Conservation (phyloP, 495 filamentous ascomycete species). For the Trichocladium antarcticum region DNA sequence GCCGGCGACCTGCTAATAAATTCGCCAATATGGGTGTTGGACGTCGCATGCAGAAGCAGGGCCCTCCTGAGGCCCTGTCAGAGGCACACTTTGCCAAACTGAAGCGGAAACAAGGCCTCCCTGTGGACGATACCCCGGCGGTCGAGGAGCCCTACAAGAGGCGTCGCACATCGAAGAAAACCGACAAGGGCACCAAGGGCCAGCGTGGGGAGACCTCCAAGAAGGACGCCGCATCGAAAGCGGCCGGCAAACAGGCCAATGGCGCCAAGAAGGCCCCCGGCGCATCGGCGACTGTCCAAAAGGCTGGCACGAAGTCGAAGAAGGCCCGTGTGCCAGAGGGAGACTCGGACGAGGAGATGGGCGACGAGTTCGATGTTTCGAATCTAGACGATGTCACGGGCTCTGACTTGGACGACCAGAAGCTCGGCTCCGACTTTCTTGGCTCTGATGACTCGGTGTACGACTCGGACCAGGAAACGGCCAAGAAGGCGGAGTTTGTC, state of each 20-base stretch:
- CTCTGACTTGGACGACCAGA: conserved; percentile 29
- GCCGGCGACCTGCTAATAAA: conserved; percentile 1
- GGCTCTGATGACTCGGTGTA: conserved; percentile 53
- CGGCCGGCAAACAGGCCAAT: conserved; percentile 29
- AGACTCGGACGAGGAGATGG: conserved; percentile 44
- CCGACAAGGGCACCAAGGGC: conserved; percentile 38
- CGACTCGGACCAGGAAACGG: conserved; percentile 61
- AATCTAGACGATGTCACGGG: conserved; percentile 49
- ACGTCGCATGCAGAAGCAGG: conserved; percentile 93
- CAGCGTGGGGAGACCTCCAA: conserved; percentile 14
- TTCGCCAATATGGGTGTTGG: conserved; percentile 64
- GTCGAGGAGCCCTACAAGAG: conserved; percentile 48
- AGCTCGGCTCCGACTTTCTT: conserved; percentile 46
- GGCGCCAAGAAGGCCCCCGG: conserved; percentile 20
- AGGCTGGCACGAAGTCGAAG: conserved; percentile 36
- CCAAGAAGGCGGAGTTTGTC: conserved; percentile 51
- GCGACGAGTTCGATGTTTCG: conserved; percentile 34
- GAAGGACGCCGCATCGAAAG: conserved; percentile 25
- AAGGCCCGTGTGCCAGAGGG: conserved; percentile 35
- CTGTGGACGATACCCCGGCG: conserved; percentile 35
- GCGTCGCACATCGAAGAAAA: conserved; percentile 46
- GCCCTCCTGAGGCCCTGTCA: conserved; percentile 67
- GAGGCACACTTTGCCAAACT: conserved; percentile 63
- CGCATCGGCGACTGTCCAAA: conserved; percentile 28
- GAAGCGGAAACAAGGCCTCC: conserved; percentile 62